Percentiles rank a stretch among this genome's conserved stretches.
Evolutionary conservation across 805 yeast species (phyloP).

Genomic region (Yamadazyma sp.): DNA sequence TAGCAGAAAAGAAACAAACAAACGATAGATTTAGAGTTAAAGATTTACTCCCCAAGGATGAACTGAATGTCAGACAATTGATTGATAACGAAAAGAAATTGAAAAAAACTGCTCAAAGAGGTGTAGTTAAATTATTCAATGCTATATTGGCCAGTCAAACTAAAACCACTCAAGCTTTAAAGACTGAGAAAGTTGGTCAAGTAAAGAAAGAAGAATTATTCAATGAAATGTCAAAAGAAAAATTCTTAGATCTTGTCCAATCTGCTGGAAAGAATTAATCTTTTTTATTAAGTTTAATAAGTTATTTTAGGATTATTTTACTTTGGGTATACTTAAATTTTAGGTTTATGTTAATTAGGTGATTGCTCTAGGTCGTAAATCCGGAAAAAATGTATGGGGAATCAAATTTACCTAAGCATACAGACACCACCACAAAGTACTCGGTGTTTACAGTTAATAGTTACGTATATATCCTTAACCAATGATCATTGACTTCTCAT

Average conservation of each 20-base stretch:
- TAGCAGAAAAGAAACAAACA: slow-evolving; percentile 66
- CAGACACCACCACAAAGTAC: too few species aligned
- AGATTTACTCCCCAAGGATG: slow-evolving; percentile 63
- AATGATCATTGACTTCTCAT: too few species aligned
- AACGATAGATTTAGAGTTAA: slow-evolving; percentile 66
- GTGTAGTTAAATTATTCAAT: slow-evolving; percentile 81
- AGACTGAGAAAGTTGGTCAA: slow-evolving; percentile 43
- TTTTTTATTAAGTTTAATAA: too few species aligned
- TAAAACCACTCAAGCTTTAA: slow-evolving; percentile 49
- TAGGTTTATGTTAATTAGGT: too few species aligned
- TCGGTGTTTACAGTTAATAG: too few species aligned
- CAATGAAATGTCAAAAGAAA: slow-evolving; percentile 83
- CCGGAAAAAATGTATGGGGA: too few species aligned
- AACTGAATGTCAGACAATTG: slow-evolving; percentile 51
- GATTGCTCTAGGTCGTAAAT: too few species aligned
- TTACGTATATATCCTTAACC: too few species aligned
- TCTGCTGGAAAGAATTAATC: slow-evolving; percentile 6
- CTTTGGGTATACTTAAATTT: too few species aligned
- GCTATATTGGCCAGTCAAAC: slow-evolving; percentile 80
- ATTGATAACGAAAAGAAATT: slow-evolving; percentile 66
- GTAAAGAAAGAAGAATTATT: slow-evolving; percentile 57
- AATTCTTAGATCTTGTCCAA: slow-evolving; percentile 75
- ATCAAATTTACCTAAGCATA: too few species aligned
- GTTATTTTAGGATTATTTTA: too few species aligned
- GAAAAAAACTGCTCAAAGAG: slow-evolving; percentile 81